These are phyloP conservation scores for Aphanomyces astaci DNA, from an alignment of 352 stramenopile genomes.

Conservation along the genomic window DNA sequence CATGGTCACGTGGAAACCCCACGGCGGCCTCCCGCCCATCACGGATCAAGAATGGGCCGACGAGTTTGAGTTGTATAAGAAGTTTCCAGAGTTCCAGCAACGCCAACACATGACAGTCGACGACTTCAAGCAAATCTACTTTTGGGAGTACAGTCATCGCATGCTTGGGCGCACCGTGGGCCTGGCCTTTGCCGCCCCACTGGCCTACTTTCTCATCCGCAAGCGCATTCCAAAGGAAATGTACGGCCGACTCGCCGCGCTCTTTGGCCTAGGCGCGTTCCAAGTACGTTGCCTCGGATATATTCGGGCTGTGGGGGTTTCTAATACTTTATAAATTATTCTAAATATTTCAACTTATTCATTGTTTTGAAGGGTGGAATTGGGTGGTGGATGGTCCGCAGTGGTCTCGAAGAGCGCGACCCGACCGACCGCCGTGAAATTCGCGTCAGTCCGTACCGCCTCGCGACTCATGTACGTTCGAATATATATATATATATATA, in stretches of 20 bases:
- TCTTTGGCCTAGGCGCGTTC: conserved; percentile 57
- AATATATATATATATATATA: too few relatives aligned
- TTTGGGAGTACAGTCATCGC: conserved; percentile 93
- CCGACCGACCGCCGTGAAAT: conserved; percentile 89
- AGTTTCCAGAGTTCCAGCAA: conserved; percentile 97
- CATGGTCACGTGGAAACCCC: conserved; percentile 96
- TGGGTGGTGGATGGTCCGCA: conserved; percentile 99
- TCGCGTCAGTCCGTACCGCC: conserved; percentile 94
- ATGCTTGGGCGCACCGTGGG: conserved; percentile 96
- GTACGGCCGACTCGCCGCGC: conserved; percentile 50
- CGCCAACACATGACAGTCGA: conserved; percentile 91
- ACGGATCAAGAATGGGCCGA: conserved; percentile 89
- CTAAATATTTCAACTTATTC: background rate
- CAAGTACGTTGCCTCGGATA: conserved; percentile 53
- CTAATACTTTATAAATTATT: too few relatives aligned
- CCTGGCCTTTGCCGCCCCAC: conserved; percentile 87
- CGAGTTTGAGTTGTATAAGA: conserved; percentile 98
- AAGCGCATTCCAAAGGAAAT: conserved; percentile 71
- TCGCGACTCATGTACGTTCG: conserved; percentile 88
- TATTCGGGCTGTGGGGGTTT: too few relatives aligned
- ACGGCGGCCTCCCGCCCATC: conserved; percentile 89
- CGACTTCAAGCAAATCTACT: conserved; percentile 99
- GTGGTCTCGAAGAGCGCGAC: conserved; percentile 91
- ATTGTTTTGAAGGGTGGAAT: conserved; percentile 68
- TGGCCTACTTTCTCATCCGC: conserved; percentile 89